Conservation (phyloP, 352 stramenopile genomes). For the Phytophthora melonis region DNA sequence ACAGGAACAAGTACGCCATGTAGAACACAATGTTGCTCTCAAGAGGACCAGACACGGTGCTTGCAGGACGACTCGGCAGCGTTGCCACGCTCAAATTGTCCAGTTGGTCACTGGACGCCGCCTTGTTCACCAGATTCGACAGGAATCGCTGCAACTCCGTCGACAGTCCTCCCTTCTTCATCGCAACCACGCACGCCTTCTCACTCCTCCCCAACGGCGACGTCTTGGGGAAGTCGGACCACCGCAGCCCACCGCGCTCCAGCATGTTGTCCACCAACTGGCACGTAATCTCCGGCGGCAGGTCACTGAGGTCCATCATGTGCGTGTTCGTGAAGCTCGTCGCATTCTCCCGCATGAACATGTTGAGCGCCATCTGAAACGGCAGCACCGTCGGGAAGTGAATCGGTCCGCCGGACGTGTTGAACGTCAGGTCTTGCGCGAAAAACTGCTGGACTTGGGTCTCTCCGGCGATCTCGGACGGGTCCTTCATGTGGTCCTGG, state of each 20-base stretch:
- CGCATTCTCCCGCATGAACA: constrained; percentile 47
- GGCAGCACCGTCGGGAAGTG: constrained; percentile 60
- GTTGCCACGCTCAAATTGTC: constrained; percentile 48
- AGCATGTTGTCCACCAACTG: constrained; percentile 62
- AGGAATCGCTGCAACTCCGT: constrained; percentile 45
- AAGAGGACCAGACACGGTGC: constrained; percentile 49
- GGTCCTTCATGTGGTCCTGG: constrained; percentile 38
- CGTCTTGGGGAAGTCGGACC: constrained; percentile 51
- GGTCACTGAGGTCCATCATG: constrained; percentile 1
- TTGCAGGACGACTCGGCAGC: constrained; percentile 56
- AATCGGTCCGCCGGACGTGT: constrained; percentile 26
- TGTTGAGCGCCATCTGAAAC: constrained; percentile 67
- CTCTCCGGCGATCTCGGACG: constrained; percentile 27
- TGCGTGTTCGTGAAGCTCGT: constrained; percentile 18
- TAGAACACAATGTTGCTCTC: constrained; percentile 80
- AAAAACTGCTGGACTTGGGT: constrained; percentile 59
- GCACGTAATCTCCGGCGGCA: constrained; percentile 41
- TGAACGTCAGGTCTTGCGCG: constrained; percentile 35
- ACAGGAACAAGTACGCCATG: constrained; percentile 85
- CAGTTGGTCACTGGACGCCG: constrained; percentile 46
- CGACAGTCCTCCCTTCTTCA: constrained; percentile 39
- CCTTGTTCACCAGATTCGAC: constrained; percentile 39
- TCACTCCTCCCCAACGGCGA: constrained; percentile 44
- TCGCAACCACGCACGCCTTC: constrained; percentile 39
- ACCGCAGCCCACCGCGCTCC: constrained; percentile 40